Conservation (phyloP, 192 early-diverging fungal species). For the Backusella psychrophila region DNA sequence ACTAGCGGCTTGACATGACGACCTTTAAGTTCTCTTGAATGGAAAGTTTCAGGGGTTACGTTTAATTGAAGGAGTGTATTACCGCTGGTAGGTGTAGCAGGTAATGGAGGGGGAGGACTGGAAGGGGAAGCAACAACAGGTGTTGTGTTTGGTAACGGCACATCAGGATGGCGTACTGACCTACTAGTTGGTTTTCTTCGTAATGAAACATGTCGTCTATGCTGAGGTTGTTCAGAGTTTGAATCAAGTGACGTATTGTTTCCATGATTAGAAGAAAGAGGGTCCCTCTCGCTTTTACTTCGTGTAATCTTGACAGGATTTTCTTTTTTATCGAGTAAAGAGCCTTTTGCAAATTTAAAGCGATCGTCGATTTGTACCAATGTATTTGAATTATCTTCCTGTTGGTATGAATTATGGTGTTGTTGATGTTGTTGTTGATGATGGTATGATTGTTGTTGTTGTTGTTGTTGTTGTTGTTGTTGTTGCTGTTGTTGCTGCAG, state of each 20-base stretch:
- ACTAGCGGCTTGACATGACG: constrained; percentile 26
- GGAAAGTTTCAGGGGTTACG: constrained; percentile 19
- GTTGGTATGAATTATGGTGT: not conserved
- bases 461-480: not conserved
- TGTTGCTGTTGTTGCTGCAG: not conserved
- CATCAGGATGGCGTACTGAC: constrained; percentile 14
- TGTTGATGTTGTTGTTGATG: not conserved
- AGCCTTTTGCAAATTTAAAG: constrained; percentile 22
- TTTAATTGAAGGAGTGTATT: constrained; percentile 14
- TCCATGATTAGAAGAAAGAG: not conserved
- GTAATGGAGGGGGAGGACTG: not conserved
- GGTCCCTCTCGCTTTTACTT: constrained; percentile 12
- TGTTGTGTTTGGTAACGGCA: constrained; percentile 16
- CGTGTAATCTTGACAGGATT: constrained; percentile 7
- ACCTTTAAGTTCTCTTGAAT: constrained; percentile 20
- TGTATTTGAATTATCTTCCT: constrained; percentile 1
- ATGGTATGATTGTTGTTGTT: not conserved
- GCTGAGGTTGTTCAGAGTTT: not conserved
- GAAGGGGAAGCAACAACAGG: not conserved
- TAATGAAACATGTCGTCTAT: constrained; percentile 16
- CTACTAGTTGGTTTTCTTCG: constrained; percentile 17
- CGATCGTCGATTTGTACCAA: constrained; percentile 25
- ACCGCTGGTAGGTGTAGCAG: not conserved
- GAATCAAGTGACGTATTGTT: not conserved
- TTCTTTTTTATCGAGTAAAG: constrained; percentile 18